Evolutionary conservation across 2,329 filamentous ascomycete genomes (phyloP).

Genomic region (Metarhizium album): DNA sequence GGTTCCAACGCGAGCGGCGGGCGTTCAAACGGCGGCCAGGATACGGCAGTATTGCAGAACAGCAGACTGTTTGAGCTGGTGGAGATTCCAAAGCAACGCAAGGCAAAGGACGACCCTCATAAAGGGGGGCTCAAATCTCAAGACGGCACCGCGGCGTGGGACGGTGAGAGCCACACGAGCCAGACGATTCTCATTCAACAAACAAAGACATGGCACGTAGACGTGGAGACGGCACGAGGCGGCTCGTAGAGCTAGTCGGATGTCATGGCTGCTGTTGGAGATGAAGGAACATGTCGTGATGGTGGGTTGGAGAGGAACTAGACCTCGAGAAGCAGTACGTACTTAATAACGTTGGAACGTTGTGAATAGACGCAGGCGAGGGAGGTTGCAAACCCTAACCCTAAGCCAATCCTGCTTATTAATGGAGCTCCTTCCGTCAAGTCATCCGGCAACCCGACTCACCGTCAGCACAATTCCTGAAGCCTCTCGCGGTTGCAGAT

Average conservation of each 20-base stretch:
- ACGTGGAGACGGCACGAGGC: constrained; percentile 10
- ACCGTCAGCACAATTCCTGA: no score
- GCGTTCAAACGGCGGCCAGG: neutral
- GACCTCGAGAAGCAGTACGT: no score
- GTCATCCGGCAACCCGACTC: no score
- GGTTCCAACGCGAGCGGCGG: neutral
- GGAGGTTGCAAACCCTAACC: no score
- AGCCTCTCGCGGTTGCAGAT: no score
- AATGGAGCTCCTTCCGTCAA: no score
- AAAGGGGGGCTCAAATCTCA: neutral
- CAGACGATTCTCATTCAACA: constrained; percentile 19
- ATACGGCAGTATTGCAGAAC: constrained; percentile 4
- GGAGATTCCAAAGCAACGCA: constrained; percentile 5
- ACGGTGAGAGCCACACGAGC: constrained; percentile 13
- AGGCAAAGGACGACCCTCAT: neutral
- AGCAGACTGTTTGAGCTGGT: constrained; percentile 11
- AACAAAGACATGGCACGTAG: constrained; percentile 16
- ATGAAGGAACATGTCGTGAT: neutral
- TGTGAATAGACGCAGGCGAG: no score
- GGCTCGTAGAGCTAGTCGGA: neutral
- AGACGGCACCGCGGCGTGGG: constrained; percentile 9
- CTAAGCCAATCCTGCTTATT: no score
- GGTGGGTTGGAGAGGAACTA: neutral
- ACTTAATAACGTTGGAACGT: no score
- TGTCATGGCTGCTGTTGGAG: no score